phyloP scores from a whole-genome alignment of 176 grass and related monocot genomes.

The Coix lacrymajobi region DNA sequence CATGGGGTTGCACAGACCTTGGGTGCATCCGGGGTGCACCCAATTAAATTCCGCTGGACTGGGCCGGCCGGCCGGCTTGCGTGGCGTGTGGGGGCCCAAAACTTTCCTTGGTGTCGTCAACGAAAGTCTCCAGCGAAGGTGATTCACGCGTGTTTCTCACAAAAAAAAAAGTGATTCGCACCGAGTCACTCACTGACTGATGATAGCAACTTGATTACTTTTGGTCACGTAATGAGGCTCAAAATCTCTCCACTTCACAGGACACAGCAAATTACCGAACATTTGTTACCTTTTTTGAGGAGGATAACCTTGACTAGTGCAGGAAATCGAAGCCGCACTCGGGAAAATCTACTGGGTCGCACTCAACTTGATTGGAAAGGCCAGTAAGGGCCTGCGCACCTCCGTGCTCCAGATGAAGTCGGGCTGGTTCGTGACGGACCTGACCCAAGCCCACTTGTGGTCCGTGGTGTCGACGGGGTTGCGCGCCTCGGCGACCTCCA shows the following conservation, averaged over 20 bases:
- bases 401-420: not conserved
- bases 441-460: not conserved
- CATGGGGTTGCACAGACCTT: too few relatives aligned
- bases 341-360: not conserved
- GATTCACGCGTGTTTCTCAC: too few relatives aligned
- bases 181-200: not conserved
- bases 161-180: not conserved
- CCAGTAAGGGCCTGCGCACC: not conserved
- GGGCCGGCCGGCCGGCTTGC: not conserved
- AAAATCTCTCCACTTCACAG: not conserved
- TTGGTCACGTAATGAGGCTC: not conserved
- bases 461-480: not conserved
- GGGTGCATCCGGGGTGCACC: too few relatives aligned
- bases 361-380: not conserved
- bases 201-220: not conserved
- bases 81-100: not conserved
- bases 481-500: not conserved
- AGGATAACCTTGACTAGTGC: not conserved
- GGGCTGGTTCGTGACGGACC: not conserved
- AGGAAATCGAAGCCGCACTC: not conserved
- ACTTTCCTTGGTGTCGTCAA: not conserved
- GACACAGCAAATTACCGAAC: not conserved
- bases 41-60: too few relatives aligned
- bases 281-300: not conserved
- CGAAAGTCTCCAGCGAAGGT: not conserved